Base-by-base conservation (phyloP, 768 basidiomycete species). In the Tricholoma sp. region DNA sequence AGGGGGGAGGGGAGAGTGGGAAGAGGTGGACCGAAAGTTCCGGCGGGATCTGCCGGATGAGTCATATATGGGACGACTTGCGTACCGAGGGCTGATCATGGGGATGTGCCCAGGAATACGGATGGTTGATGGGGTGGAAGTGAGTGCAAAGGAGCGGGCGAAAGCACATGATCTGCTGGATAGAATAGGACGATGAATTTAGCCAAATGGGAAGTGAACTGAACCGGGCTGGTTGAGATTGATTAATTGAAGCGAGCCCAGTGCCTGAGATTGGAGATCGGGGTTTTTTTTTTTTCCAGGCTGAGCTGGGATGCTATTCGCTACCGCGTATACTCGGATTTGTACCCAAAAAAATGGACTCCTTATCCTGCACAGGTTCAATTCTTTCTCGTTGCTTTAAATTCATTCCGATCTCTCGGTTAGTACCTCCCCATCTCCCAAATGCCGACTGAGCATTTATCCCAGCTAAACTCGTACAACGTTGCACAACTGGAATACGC, bases 31-130 rank as follows among this genome's bases (percentile, higher is more conserved):
- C 72, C 74, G 76, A 13, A 87, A 88, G 66, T 98, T 95, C 78
- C 85, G 95, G 17, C 86, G 89, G 66, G 87, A 90, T 60, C 79
- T 99, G 50, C 95, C 96, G 50, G 91, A 98, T 72, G 86, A 82
- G 50, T 82, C 81, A 69, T 98, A 98, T 68, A 82, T 89, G 49
- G 90, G 89, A 20, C 84, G 96, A 39, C 77, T 95, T 32, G 89
- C 85, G 45, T 98, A 98, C 73, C 86, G 96, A 45, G 94, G 94
- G 39, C 76, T 94, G 55, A 76, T 96, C 48, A 93, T 95, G 89
- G 74, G 83, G 24, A 84, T 81, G 32, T 92, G 90, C 66, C 68
- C 74, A 29, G 70, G 76, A 33, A 72, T 98, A 61, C 75, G 79
- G 65, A 72, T 86, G 76, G 72, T 99, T 65, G 96, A 99, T 73